Evolutionary conservation across 2,329 filamentous ascomycete species (phyloP).

Genomic region (Neopestalotiopsis rosae): DNA sequence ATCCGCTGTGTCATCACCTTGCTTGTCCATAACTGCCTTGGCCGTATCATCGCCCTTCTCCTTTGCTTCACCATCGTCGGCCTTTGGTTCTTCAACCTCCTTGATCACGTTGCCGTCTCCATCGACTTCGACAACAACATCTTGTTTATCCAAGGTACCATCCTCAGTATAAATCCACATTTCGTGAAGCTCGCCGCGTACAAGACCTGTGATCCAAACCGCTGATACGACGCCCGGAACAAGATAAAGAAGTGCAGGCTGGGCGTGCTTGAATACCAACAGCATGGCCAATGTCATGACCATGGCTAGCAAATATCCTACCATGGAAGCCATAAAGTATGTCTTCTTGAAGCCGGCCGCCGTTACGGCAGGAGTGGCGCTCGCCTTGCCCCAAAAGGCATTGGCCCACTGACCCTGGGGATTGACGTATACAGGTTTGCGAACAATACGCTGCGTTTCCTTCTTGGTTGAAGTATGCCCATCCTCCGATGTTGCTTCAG

Average conservation of each 20-base stretch:
- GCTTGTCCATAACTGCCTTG: constrained; percentile 19
- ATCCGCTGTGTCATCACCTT: not conserved
- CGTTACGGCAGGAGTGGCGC: constrained; percentile 39
- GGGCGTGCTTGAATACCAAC: constrained; percentile 78
- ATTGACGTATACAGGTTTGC: constrained; percentile 59
- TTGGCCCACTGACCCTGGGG: constrained; percentile 83
- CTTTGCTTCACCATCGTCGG: constrained; percentile 39
- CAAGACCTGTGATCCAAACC: constrained; percentile 75
- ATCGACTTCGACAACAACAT: constrained; percentile 62
- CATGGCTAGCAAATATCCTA: constrained; percentile 82
- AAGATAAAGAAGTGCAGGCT: constrained; percentile 90
- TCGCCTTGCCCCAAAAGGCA: constrained; percentile 71
- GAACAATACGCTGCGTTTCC: constrained; percentile 47
- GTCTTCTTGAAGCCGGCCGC: constrained; percentile 73
- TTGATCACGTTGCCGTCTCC: constrained; percentile 51
- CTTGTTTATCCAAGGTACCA: constrained; percentile 58
- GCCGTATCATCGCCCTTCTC: constrained; percentile 15
- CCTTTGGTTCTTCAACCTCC: constrained; percentile 42
- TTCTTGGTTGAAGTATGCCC: constrained; percentile 39
- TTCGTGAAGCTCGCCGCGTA: constrained; percentile 71
- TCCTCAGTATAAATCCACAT: constrained; percentile 88
- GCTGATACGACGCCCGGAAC: constrained; percentile 82
- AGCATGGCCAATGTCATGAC: constrained; percentile 77
- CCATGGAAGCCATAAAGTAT: constrained; percentile 80
- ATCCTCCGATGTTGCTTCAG: constrained; percentile 36